Evolutionary conservation across 306 rosid species (phyloP).

Genomic region (Cucumis cinereus): DNA sequence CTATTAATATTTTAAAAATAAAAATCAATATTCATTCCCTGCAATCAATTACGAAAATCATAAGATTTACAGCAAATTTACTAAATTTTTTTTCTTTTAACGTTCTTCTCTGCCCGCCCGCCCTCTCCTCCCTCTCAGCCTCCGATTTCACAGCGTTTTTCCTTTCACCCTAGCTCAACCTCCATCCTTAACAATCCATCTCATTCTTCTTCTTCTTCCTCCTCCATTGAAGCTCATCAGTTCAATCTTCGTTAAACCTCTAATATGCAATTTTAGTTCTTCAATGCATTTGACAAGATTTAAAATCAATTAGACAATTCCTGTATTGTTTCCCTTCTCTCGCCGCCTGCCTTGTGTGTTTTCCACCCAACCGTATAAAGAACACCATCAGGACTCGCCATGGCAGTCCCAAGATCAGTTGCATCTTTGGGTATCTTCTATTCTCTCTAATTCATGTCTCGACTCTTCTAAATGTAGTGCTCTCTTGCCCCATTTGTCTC

Average conservation of each 20-base stretch:
- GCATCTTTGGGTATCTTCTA: slow-evolving; percentile 23
- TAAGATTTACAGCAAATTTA: no score
- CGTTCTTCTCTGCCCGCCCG: slow-evolving; percentile 8
- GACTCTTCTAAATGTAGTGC: slow-evolving; percentile 47
- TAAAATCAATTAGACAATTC: slow-evolving; percentile 12
- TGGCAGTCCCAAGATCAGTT: slow-evolving; percentile 9
- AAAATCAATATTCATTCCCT: no score
- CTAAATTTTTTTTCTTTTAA: no score
- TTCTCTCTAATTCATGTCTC: slow-evolving; percentile 33
- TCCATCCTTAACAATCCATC: background rate
- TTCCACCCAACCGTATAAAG: slow-evolving; percentile 20
- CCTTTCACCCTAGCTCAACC: background rate
- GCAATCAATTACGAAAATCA: no score
- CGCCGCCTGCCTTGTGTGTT: slow-evolving; percentile 34
- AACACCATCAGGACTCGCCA: slow-evolving; percentile 20
- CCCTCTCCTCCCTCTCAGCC: slow-evolving; percentile 7
- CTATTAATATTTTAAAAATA: no score
- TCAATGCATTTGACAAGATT: slow-evolving; percentile 36
- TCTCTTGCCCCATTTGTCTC: slow-evolving; percentile 36
- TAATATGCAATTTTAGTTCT: background rate
- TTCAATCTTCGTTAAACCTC: background rate
- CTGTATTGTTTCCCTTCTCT: slow-evolving; percentile 15
- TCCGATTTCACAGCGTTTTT: background rate
- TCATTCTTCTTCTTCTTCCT: background rate
- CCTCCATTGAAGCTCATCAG: background rate